Base-by-base conservation (phyloP, 2,329 filamentous ascomycete genomes). In the Claviceps lovelessii region DNA sequence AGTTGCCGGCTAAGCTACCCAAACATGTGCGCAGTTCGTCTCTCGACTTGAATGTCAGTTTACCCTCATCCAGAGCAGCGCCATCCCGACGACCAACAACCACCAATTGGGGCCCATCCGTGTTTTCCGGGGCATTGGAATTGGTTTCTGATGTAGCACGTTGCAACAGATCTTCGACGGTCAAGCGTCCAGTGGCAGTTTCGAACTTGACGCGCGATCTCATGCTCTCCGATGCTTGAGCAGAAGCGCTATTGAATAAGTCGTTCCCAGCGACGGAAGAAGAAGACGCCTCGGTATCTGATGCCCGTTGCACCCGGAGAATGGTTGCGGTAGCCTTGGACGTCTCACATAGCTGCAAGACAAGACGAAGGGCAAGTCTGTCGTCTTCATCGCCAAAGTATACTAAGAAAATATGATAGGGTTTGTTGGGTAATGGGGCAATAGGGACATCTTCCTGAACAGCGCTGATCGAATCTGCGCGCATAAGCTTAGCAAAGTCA, bases 371-470 rank as follows among this genome's bases (percentile, higher is more conserved):
- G 0, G 90, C 90, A 5, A 85, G 80, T 8, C 82, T 79, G 63
- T 96, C 91, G 64, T 98, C 93, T 1, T 76, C 72, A 9, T 88
- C 88, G 19, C 91, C 90, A 56, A 95, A 84, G 70, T 89, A 97
- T 0, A 90, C 86, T 54, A 95, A 75, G 66, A 95, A 90, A 60
- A 97, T 78, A 65, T 91, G 89, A 65, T 95, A 89, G 41, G 81
- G 83, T 57, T 83, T 84, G 62, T 88, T 80, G 6, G 76, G 73
- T 5, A 83, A 76, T 0, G 85, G 81, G 0, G 77, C 72, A 23
- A 78, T 70, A 0, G 77, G 71, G 11, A 79, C 70, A 53, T 85
- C 80, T n/a, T 74, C 71, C 37, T 76, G 70, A 58, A 69, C 55
- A 59, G 79, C 81, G 57, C 77, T 75, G 50, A 86, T 68, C 41